A percentile compares a stretch with the other conserved stretches of the same genome.
Conservation (phyloP, 768 basidiomycete species). For the Mrakia gelida region DNA sequence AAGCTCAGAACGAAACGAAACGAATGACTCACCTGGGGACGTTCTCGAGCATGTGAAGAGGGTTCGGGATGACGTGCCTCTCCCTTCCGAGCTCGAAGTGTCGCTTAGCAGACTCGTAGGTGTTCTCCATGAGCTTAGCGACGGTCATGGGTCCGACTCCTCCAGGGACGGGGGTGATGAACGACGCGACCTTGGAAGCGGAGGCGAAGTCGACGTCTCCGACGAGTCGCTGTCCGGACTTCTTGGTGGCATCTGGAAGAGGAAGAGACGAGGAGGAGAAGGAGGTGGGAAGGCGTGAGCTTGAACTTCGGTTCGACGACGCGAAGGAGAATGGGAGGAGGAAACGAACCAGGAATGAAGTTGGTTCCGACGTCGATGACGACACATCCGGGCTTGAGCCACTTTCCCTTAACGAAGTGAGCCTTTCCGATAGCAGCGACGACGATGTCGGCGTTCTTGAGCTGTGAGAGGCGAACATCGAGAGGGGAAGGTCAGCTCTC, state of each 20-base stretch:
- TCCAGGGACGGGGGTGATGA: constrained; percentile 96
- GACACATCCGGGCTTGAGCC: constrained; percentile 91
- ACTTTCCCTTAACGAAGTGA: constrained; percentile 82
- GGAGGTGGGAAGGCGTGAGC: neutral
- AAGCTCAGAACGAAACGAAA: neutral
- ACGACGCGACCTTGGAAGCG: constrained; percentile 70
- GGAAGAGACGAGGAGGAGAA: neutral
- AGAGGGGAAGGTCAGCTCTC: neutral
- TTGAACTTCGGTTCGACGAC: too few relatives aligned
- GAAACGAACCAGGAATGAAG: constrained; percentile 70
- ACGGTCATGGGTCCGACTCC: constrained; percentile 99
- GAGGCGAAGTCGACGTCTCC: constrained; percentile 87
- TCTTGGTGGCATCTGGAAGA: constrained; percentile 73
- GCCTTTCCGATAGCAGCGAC: constrained; percentile 96
- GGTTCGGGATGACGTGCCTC: constrained; percentile 63
- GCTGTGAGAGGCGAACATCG: constrained; percentile 47
- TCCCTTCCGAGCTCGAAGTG: constrained; percentile 65
- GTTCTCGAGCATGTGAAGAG: constrained; percentile 70
- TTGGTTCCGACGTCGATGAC: constrained; percentile 99
- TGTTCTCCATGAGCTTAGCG: constrained; percentile 95
- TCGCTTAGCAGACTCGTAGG: constrained; percentile 74
- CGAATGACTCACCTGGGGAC: constrained; percentile 65
- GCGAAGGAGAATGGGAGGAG: too few relatives aligned
- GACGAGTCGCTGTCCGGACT: constrained; percentile 90
- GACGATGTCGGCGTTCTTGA: constrained; percentile 81